A percentile compares a stretch with the other conserved stretches of the same genome.
Conservation (phyloP, 179 eudicot genomes). For the Spinacia oleracea region DNA sequence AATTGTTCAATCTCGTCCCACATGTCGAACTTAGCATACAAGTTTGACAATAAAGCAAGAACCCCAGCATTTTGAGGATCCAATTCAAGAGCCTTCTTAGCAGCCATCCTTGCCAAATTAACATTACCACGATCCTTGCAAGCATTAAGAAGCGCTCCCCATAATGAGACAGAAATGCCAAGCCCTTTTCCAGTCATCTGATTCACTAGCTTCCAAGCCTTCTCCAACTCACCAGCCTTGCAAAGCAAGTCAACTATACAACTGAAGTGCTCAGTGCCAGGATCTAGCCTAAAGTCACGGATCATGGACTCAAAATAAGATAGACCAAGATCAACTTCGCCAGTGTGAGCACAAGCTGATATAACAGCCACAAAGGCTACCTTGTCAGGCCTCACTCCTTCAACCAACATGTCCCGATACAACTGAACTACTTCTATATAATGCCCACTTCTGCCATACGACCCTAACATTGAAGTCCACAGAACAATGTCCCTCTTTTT, state of each 20-base stretch:
- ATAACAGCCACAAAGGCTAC: slow-evolving; percentile 65
- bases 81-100: slow-evolving; percentile 64
- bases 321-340: slow-evolving; percentile 62
- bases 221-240: slow-evolving; percentile 64
- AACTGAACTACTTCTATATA: slow-evolving; percentile 43
- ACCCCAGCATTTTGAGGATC: slow-evolving; percentile 58
- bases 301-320: slow-evolving; percentile 56
- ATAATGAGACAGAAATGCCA: slow-evolving; percentile 45
- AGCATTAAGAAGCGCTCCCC: slow-evolving; percentile 72
- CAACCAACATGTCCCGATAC: slow-evolving; percentile 51
- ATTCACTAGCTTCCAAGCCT: slow-evolving; percentile 50
- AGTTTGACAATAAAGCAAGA: slow-evolving; percentile 54
- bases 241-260: slow-evolving; percentile 72
- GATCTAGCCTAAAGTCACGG: slow-evolving; percentile 45
- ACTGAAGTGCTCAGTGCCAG: slow-evolving; percentile 65
- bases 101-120: slow-evolving; percentile 56
- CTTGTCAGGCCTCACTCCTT: slow-evolving; percentile 62
- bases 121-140: slow-evolving; percentile 59
- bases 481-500: slow-evolving; percentile 53
- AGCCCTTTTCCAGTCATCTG: slow-evolving; percentile 39
- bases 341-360: slow-evolving; percentile 71
- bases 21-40: slow-evolving; percentile 59
- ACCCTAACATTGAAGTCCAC: slow-evolving; percentile 80
- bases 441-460: slow-evolving; percentile 58
- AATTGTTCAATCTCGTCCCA: slow-evolving; percentile 55